Evolutionary conservation across 495 filamentous ascomycete species (phyloP), one percentile per base, ranked within the genome.

Genomic region (Patellaria atrata): DNA sequence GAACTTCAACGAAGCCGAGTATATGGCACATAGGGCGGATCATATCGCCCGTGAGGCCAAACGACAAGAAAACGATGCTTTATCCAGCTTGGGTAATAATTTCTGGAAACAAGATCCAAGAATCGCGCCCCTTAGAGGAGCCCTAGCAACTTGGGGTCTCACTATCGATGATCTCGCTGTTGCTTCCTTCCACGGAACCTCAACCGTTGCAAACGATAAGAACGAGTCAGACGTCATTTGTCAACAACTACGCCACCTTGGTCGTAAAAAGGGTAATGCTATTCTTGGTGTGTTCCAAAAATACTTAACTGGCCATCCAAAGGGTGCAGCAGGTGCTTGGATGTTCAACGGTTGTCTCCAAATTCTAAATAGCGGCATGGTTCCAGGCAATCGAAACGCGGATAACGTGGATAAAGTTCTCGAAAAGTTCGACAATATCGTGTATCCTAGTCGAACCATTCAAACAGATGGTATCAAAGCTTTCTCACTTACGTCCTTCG

Each of bases 331-430:
- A 31, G 89, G 89, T 58, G 89, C 86, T 27, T 99, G 87, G 87
- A 96, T 96, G 89, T 79, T 96, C 68, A 99, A 99, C 63, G 89
- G 89, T 41, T 82, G 81, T 54, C 61, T 99, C 53, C 89, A 99
- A 59, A 82, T 92, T 33, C 65, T 99, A 46, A 91, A 94, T 60
- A 77, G 68, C 28, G 89, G 89, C 45, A 63, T 96, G 12, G 89
- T 99, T 32, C 89, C 89, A 5, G 89, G 89, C 32, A 99, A 99
- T 63, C 75, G 85, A 44, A 99, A 99, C 48, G 89, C 89, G 30
- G 89, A 99, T 63, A 99, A 99, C 52, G 74, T 99, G 14, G 89
- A 96, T 58, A 70, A 82, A 59, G 74, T 82, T 37, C 84, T 99
- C 74, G 86, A 96, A 65, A 70, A 94, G 53, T 99, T 87, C 52